Evolutionary conservation across 108 stramenopile genomes (phyloP), one percentile per base, ranked within the genome.

Genomic region (Phaeodactylum tricornutum): DNA sequence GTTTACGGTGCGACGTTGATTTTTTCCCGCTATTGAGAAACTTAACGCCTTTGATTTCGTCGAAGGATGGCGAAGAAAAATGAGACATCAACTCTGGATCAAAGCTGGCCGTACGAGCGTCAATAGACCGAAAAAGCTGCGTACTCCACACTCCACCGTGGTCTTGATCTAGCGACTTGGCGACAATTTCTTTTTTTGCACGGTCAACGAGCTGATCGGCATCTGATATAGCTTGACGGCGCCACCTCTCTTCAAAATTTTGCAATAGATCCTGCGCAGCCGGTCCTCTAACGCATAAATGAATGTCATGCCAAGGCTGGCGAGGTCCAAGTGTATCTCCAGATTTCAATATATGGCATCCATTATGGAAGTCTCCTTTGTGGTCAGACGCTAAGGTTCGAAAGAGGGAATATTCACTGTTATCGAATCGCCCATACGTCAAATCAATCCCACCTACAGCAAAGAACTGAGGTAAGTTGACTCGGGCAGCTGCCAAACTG

Each of bases 361-460:
- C 60, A 9, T 26, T 29, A 36, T 71, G 63, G 20, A 30, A 32
- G 42, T 71, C 70, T 19, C 61, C 70, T 25, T 57, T 67, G 40
- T 71, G 70, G 3, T 33, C 24, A 22, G 64, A 53, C 30, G 47
- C 58, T 33, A 71, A 56, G 5, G 70, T 50, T 14, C 66, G 46
- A 17, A 71, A 71, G 15, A 71, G 66, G 24, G 65, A 66, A 33
- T 71, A 64, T 44, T 67, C 62, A 35, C 36, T 46, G 53, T 66
- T 68, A 53, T 81, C 79, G 62, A 55, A 81, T 32, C 81, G 52
- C 17, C 81, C 81, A 31, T 71, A 45, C 0, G 66, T 61, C 8
- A 83, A 36, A 59, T 83, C 81, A 41, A 79, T 73, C 20, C 81
- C 81, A n/a, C 81, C 81, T n/a, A n/a, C n/a, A n/a, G n/a, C n/a